Conservation (phyloP, 2,329 filamentous ascomycete genomes). For the Phaeosphaeriaceae sp. region DNA sequence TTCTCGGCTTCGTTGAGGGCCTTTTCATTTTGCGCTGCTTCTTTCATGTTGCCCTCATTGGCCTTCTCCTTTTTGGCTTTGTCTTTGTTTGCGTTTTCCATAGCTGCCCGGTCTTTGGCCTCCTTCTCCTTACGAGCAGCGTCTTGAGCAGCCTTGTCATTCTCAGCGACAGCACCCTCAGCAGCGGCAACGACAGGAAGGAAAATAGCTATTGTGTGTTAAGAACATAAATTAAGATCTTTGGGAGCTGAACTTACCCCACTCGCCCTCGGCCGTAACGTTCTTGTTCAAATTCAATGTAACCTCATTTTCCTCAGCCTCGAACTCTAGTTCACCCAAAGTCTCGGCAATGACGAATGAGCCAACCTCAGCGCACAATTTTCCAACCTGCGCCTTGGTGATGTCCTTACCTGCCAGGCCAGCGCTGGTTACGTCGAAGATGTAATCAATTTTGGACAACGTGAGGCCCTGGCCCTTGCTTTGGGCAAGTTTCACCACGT, state of each 20-base stretch:
- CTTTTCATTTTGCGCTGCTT: background rate
- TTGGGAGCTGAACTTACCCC: constrained; percentile 17
- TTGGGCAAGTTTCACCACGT: constrained; percentile 19
- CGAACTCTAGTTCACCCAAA: constrained; percentile 29
- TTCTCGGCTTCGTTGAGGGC: background rate
- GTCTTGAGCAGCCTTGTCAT: background rate
- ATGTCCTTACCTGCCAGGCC: constrained; percentile 25
- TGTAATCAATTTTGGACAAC: constrained; percentile 31
- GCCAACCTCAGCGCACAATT: constrained; percentile 22
- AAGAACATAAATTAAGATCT: background rate
- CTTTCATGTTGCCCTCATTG: background rate
- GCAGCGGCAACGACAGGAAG: constrained; percentile 16
- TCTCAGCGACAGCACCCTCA: background rate
- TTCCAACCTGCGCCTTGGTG: constrained; percentile 25
- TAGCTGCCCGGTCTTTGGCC: too few species aligned
- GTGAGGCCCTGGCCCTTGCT: constrained; percentile 30
- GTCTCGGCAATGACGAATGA: constrained; percentile 25
- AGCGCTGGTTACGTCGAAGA: constrained; percentile 23
- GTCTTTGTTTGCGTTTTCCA: too few species aligned
- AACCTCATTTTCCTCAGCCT: constrained; percentile 31
- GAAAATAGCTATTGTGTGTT: constrained; percentile 15
- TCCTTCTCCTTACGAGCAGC: too few species aligned
- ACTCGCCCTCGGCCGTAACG: constrained; percentile 30
- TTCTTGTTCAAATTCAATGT: constrained; percentile 31
- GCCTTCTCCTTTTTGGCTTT: constrained; percentile 1